Conservation (phyloP, 2,329 filamentous ascomycete species). For the Arthrobotrys megalospora region DNA sequence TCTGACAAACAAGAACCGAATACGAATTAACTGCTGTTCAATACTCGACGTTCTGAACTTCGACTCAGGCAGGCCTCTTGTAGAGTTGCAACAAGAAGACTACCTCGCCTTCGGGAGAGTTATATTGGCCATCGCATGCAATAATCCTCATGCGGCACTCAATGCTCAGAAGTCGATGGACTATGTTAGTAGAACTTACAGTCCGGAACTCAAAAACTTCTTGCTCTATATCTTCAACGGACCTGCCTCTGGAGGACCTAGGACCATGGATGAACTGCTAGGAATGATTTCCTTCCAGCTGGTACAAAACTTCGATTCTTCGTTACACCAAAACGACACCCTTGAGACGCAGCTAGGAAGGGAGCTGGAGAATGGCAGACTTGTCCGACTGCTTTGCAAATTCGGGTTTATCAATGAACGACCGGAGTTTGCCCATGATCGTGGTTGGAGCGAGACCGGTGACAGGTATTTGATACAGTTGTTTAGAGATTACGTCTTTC, state of each 20-base stretch:
- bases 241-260: constrained; percentile 73
- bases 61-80: constrained; percentile 77
- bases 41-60: constrained; percentile 91
- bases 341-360: constrained; percentile 79
- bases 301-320: constrained; percentile 80
- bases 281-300: constrained; percentile 83
- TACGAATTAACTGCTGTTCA: constrained; percentile 88
- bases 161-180: constrained; percentile 82
- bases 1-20: constrained; percentile 88
- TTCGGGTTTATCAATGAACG: constrained; percentile 90
- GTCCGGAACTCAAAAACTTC: constrained; percentile 81
- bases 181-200: constrained; percentile 82
- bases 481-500: constrained; percentile 97
- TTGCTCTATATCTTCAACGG: constrained; percentile 85
- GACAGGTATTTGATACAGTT: constrained; percentile 93
- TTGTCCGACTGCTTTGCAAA: constrained; percentile 85
- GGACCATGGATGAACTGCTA: constrained; percentile 85
- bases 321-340: constrained; percentile 84
- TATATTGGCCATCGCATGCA: constrained; percentile 85
- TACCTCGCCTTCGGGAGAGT: constrained; percentile 86
- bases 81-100: constrained; percentile 89
- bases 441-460: constrained; percentile 89
- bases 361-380: constrained; percentile 90
- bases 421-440: constrained; percentile 83
- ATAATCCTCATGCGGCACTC: constrained; percentile 73